Evolutionary conservation across 2,329 filamentous ascomycete species (phyloP).

Genomic region (Sclerotinia spermophila): DNA sequence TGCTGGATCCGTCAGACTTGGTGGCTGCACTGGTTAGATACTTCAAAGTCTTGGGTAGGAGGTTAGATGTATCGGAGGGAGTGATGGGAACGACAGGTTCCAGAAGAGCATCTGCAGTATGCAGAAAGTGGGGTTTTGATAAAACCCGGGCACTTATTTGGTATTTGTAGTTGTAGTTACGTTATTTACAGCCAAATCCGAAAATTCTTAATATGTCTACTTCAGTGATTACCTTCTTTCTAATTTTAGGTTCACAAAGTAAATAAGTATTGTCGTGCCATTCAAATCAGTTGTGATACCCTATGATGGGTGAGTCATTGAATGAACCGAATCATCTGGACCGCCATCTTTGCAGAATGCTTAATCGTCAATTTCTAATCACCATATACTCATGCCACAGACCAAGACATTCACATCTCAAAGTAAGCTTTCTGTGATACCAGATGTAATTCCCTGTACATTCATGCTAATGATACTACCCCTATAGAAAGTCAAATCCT

Average conservation of each 20-base stretch:
- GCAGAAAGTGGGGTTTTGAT: not conserved
- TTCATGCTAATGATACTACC: not conserved
- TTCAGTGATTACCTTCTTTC: not conserved
- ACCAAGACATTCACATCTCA: not conserved
- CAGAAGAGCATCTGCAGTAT: not conserved
- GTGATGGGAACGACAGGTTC: too few relatives aligned
- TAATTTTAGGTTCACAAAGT: not conserved
- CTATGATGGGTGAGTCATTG: too few relatives aligned
- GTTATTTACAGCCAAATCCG: not conserved
- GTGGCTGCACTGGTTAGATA: conserved; percentile 23
- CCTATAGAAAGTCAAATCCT: too few relatives aligned
- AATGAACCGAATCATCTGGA: not conserved
- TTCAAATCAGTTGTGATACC: not conserved
- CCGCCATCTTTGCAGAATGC: too few relatives aligned
- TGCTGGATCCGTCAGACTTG: conserved; percentile 28
- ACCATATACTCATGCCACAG: not conserved
- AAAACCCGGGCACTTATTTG: not conserved
- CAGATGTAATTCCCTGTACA: not conserved
- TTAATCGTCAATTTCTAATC: not conserved
- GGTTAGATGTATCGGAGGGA: not conserved
- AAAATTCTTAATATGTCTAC: not conserved
- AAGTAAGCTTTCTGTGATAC: not conserved
- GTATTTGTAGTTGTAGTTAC: not conserved
- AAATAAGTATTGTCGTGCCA: not conserved
- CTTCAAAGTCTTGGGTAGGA: not conserved